Evolutionary conservation across 768 basidiomycete genomes (phyloP), one percentile per base, ranked within the genome.

Genomic region (Rhodotorula toruloides): DNA sequence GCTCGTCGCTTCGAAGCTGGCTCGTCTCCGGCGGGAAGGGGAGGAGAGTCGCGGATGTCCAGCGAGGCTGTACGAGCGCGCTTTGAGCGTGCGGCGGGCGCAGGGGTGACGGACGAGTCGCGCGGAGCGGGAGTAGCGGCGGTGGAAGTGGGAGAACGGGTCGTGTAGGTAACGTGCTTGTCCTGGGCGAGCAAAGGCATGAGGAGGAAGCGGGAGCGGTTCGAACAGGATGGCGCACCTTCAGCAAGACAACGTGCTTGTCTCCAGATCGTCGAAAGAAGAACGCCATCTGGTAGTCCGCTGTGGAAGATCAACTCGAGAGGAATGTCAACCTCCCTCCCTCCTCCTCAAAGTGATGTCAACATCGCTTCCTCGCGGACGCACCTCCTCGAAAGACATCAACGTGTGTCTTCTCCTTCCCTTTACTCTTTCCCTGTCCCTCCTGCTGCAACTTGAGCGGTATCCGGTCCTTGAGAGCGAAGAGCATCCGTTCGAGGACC

Each of bases 351-450:
- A 4, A 1, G n/a, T 2, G 6, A 25, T 11, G 19, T 25, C 12
- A 22, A 48, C 56, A 29, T 36, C 54, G 12, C 25, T 13, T 13
- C 25, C 22, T 11, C 22, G 37, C 37, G 21, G 9, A 31, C 70
- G 47, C 52, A 72, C 72, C 56, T 31, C 74, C 74, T 19, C 74
- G 63, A 36, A 68, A 75, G 29, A 75, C 72, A 32, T 75, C 74
- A 12, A 75, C 68, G 44, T 75, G 73, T 4, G 58, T 61, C 42
- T 61, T 70, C 29, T 64, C 55, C 49, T 54, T 48, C n/a, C 57
- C 58, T 31, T 42, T 31, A 39, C 44, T 48, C 34, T 52, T 60
- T 10, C 29, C 39, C 3, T 11, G 22, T 21, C 22, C 49, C 32
- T 56, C 64, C 34, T 58, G 64, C 48, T 40, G 36, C 43, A 73